Percentiles rank a stretch among this genome's conserved stretches.
Evolutionary conservation across 805 yeast species (phyloP).

Genomic region (Barnettozyma pratensis): DNA sequence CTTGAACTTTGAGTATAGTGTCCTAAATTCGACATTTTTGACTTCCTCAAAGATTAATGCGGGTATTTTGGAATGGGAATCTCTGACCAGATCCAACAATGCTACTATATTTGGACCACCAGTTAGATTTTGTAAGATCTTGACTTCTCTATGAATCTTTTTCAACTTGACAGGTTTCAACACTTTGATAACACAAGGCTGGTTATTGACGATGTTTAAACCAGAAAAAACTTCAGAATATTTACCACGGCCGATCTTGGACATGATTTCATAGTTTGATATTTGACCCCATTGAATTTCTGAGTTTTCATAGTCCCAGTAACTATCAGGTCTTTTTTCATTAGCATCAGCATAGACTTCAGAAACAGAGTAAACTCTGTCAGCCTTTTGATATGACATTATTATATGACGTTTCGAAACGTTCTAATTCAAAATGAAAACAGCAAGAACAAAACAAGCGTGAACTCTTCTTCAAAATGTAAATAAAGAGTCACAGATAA

Average conservation of each 20-base stretch:
- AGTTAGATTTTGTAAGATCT: conserved; percentile 76
- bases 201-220: conserved; percentile 56
- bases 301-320: conserved; percentile 82
- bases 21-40: conserved; percentile 76
- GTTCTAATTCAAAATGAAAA: too few relatives aligned
- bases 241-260: conserved; percentile 88
- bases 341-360: conserved; percentile 76
- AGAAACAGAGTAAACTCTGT: conserved; percentile 39
- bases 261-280: conserved; percentile 66
- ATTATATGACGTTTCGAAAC: not conserved
- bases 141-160: conserved; percentile 86
- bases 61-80: conserved; percentile 75
- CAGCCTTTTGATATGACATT: conserved; percentile 22
- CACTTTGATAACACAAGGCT: conserved; percentile 77
- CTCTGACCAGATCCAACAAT: conserved; percentile 76
- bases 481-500: too few relatives aligned
- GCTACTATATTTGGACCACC: conserved; percentile 82
- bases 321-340: conserved; percentile 57
- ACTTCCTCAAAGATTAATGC: conserved; percentile 84
- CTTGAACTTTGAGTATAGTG: conserved; percentile 72
- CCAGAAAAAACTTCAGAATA: conserved; percentile 95
- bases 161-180: conserved; percentile 90
- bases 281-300: conserved; percentile 58
- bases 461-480: too few relatives aligned
- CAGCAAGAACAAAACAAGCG: not conserved